Evolutionary conservation across 257 asterid genomes (phyloP).

Genomic region (Ajuga chamaepitys): DNA sequence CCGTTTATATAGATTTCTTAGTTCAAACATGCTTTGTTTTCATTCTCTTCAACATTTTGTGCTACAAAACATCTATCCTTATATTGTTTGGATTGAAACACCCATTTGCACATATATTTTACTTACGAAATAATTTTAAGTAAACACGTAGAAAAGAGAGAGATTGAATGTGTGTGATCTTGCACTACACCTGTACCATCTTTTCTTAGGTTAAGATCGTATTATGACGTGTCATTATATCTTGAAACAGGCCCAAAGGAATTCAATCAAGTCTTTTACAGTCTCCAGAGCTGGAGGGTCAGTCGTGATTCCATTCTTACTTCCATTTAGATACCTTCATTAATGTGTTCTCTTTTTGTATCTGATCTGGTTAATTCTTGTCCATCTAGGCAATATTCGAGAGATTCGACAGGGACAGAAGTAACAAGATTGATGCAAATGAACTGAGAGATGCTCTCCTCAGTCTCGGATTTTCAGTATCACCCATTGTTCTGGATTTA

Average conservation of each 20-base stretch:
- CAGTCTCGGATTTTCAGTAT: slow-evolving; percentile 75
- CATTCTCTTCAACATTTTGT: not conserved
- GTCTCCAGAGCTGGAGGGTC: slow-evolving; percentile 98
- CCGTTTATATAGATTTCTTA: not conserved
- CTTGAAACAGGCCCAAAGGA: slow-evolving; percentile 81
- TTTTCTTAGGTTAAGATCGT: not conserved
- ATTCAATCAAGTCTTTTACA: slow-evolving; percentile 67
- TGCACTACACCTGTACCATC: not conserved
- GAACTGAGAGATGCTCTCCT: slow-evolving; percentile 87
- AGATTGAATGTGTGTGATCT: not conserved
- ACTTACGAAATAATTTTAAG: too few species aligned
- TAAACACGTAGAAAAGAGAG: too few species aligned
- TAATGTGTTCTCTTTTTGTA: not conserved
- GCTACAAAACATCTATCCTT: not conserved
- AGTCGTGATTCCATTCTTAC: slow-evolving; percentile 21
- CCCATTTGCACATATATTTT: too few species aligned
- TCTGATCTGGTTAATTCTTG: slow-evolving; percentile 6
- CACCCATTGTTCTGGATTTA: slow-evolving; percentile 64
- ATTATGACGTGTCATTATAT: slow-evolving; percentile 11
- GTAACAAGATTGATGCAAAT: slow-evolving; percentile 71
- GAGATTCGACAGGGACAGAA: slow-evolving; percentile 85
- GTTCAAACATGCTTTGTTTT: not conserved
- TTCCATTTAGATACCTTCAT: not conserved
- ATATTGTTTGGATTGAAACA: too few species aligned
- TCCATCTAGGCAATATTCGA: slow-evolving; percentile 58